Evolutionary conservation across 73 alveolate genomes (phyloP).

Genomic region (Tetrahymena malaccensis): DNA sequence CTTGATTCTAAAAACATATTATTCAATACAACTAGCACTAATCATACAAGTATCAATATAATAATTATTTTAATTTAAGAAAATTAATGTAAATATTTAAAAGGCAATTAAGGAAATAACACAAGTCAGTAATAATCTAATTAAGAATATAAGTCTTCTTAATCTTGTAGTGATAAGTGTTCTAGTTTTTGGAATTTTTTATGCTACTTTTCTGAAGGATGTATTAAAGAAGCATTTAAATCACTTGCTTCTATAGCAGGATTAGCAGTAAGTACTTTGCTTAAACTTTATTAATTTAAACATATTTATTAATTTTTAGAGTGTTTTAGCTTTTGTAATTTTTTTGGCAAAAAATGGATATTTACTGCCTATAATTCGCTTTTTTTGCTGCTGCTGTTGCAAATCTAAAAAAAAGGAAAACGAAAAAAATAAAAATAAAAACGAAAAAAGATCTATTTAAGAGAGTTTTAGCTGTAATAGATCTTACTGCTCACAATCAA

Average conservation of each 20-base stretch:
- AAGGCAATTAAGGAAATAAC: not conserved
- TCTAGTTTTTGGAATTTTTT: not conserved
- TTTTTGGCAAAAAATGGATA: not conserved
- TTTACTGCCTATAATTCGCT: not conserved
- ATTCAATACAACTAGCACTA: constrained; percentile 25
- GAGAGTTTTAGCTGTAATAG: not conserved
- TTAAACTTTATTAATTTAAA: not conserved
- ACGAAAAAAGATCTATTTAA: not conserved
- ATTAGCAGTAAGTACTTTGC: not conserved
- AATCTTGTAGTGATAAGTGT: not conserved
- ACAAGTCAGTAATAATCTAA: not conserved
- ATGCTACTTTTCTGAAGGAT: not conserved
- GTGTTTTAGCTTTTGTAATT: not conserved
- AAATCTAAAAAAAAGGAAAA: not conserved
- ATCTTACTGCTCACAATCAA: not conserved
- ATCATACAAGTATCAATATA: not conserved
- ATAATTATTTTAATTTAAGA: not conserved
- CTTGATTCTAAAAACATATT: constrained; percentile 5
- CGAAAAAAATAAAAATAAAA: not conserved
- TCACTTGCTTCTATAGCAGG: not conserved
- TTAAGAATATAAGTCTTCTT: not conserved
- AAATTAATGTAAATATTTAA: not conserved
- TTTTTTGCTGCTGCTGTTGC: not conserved
- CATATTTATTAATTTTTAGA: not conserved
- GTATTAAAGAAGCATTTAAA: not conserved